Evolutionary conservation across 345 rosid species (phyloP).

Genomic region (Cardamine occulta): DNA sequence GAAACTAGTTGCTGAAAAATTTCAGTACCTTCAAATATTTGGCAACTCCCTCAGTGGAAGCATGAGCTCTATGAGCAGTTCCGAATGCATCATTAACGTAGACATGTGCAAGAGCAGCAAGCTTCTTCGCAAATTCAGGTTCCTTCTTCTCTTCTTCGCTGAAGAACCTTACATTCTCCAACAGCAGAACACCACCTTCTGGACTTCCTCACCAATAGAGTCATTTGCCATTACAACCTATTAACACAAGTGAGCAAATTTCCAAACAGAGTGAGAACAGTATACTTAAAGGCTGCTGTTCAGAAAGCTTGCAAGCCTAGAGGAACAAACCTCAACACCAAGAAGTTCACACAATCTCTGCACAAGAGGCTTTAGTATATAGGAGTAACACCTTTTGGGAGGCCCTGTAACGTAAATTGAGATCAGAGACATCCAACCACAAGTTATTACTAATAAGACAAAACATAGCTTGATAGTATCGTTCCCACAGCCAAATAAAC

Average conservation of each 20-base stretch:
- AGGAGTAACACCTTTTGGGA: slow-evolving; percentile 92
- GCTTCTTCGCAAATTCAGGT: slow-evolving; percentile 91
- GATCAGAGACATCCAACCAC: slow-evolving; percentile 9
- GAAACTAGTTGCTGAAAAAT: neutral
- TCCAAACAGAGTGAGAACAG: neutral
- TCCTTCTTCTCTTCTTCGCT: slow-evolving; percentile 96
- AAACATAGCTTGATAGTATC: neutral
- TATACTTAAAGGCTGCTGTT: neutral
- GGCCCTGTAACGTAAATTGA: slow-evolving; percentile 58
- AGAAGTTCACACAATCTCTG: slow-evolving; percentile 82
- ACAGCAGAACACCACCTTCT: slow-evolving; percentile 81
- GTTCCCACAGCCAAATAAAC: neutral
- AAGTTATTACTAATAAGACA: too few relatives aligned
- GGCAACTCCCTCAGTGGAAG: slow-evolving; percentile 95
- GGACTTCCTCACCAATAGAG: slow-evolving; percentile 92
- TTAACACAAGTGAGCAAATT: neutral
- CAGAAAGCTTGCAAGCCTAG: neutral
- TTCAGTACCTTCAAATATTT: slow-evolving; percentile 67
- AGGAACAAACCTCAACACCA: slow-evolving; percentile 68
- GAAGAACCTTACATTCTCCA: slow-evolving; percentile 92
- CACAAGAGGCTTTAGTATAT: slow-evolving; percentile 90
- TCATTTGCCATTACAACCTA: slow-evolving; percentile 85
- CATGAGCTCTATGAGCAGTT: slow-evolving; percentile 97
- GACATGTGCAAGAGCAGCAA: slow-evolving; percentile 85
- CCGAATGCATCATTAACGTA: slow-evolving; percentile 97